Conservation (phyloP, 768 basidiomycete species). For the Amanita molliuscula region DNA sequence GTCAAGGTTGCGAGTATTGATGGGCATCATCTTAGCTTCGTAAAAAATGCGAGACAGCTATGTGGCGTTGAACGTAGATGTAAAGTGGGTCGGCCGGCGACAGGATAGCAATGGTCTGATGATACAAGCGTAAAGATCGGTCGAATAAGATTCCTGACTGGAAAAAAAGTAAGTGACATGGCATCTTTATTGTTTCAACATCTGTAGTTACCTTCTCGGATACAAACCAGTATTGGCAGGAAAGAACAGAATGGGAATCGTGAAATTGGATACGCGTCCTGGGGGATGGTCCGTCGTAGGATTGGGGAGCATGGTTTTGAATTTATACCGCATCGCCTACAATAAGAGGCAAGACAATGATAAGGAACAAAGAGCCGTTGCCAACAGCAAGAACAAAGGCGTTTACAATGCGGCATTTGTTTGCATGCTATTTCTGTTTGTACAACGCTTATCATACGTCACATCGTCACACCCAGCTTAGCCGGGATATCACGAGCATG, state of each 20-base stretch:
- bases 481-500: too few species aligned
- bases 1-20: conserved; percentile 1
- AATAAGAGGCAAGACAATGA: conserved; percentile 6
- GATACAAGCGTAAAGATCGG: neutral
- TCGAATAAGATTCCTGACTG: neutral
- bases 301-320: neutral
- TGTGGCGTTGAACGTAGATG: neutral
- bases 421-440: neutral
- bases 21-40: conserved; percentile 4
- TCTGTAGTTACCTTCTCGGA: neutral
- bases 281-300: neutral
- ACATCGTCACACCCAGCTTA: neutral
- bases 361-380: neutral
- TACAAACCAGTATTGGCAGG: conserved; percentile 1
- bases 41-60: neutral
- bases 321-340: conserved; percentile 3
- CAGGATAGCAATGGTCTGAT: neutral
- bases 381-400: conserved; percentile 1
- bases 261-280: neutral
- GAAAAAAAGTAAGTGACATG: neutral
- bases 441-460: neutral
- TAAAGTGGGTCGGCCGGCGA: conserved; percentile 7
- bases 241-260: conserved; percentile 4
- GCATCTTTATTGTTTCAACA: neutral
- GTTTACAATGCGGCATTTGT: conserved; percentile 1